Percentiles rank a stretch among this genome's conserved stretches.
Conservation (phyloP, 73 alveolate genomes). For the Paramecium bursaria region DNA sequence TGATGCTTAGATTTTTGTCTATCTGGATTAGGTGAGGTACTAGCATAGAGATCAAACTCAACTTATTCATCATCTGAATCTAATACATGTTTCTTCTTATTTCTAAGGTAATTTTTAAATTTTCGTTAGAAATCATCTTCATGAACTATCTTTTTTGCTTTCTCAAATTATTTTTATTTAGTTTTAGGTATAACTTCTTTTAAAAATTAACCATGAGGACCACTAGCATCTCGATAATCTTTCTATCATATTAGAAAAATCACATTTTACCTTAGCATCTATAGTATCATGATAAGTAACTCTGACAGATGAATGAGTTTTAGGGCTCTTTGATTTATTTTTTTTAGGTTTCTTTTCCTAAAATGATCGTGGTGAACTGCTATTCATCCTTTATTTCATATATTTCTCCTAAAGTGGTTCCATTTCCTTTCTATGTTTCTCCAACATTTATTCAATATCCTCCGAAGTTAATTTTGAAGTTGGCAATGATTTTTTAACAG, state of each 20-base stretch:
- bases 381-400: background rate
- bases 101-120: slow-evolving; percentile 39
- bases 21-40: slow-evolving; percentile 64
- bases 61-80: slow-evolving; percentile 20
- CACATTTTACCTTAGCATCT: slow-evolving; percentile 6
- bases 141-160: slow-evolving; percentile 5
- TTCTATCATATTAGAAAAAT: background rate
- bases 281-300: slow-evolving; percentile 26
- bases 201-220: slow-evolving; percentile 47
- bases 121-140: slow-evolving; percentile 49
- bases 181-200: slow-evolving; percentile 43
- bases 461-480: slow-evolving; percentile 24
- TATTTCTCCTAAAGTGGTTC: slow-evolving; percentile 7
- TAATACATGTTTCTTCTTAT: slow-evolving; percentile 14
- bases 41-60: slow-evolving; percentile 64
- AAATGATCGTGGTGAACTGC: background rate
- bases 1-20: slow-evolving; percentile 36
- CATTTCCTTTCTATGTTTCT: slow-evolving; percentile 36
- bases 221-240: slow-evolving; percentile 7
- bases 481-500: slow-evolving; percentile 13
- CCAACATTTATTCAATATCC: slow-evolving; percentile 53
- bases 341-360: background rate
- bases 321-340: slow-evolving; percentile 22
- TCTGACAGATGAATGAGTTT: no score
- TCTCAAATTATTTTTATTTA: slow-evolving; percentile 17